phyloP scores from a whole-genome alignment of 148 eudicot species.

The Camellia granthamiana region DNA sequence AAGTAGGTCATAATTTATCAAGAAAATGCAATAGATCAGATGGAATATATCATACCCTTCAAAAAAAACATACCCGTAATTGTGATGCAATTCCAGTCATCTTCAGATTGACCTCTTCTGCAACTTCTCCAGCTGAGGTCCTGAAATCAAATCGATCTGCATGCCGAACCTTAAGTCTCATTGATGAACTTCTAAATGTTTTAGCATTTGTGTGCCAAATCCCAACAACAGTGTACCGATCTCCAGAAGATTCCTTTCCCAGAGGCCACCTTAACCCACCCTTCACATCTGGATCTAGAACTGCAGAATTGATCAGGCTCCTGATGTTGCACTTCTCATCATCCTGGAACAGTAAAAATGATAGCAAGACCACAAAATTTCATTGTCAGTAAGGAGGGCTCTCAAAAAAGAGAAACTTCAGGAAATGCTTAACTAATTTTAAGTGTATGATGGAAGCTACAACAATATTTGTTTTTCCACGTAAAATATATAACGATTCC shows the following conservation, averaged over 20 bases:
- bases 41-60: no score
- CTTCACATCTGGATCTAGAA: slow-evolving; percentile 32
- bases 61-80: slow-evolving; percentile 13
- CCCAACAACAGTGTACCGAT: slow-evolving; percentile 18
- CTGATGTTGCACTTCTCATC: slow-evolving; percentile 22
- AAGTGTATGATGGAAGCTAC: no score
- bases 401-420: no score
- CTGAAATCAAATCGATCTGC: slow-evolving; percentile 28
- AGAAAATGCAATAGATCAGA: no score
- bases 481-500: no score
- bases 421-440: no score
- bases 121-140: slow-evolving; percentile 20
- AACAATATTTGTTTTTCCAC: no score
- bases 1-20: no score
- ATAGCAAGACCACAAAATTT: not conserved
- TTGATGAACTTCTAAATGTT: slow-evolving; percentile 12
- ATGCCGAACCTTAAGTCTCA: slow-evolving; percentile 20
- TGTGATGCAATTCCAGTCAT: slow-evolving; percentile 6
- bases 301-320: slow-evolving; percentile 24
- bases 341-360: slow-evolving; percentile 17
- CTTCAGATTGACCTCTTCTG: slow-evolving; percentile 20
- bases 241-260: slow-evolving; percentile 24
- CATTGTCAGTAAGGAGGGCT: no score
- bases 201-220: slow-evolving; percentile 25
- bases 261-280: slow-evolving; percentile 39